These are phyloP conservation scores for Boletus mariae DNA, from an alignment of 1,284 basidiomycete genomes.

Conservation along the genomic window DNA sequence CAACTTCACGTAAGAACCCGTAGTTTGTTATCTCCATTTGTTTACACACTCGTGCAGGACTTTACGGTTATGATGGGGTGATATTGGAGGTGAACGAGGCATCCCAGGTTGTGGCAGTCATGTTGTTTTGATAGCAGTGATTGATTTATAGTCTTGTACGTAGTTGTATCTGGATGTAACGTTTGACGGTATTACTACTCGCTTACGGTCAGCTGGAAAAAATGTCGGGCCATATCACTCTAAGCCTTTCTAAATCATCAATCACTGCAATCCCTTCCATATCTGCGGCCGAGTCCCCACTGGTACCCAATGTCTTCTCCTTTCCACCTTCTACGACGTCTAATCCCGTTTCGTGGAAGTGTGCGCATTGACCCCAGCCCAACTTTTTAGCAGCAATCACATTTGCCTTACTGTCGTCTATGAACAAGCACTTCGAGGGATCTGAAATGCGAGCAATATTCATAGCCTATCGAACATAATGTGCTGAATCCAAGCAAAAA, in stretches of 20 bases:
- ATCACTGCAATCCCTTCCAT: conserved; percentile 47
- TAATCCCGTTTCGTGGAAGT: conserved; percentile 69
- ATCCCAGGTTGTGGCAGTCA: conserved; percentile 72
- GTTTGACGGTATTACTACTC: background rate
- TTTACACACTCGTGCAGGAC: conserved; percentile 38
- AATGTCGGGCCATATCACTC: conserved; percentile 67
- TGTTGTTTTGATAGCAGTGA: conserved; percentile 50
- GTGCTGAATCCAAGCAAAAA: conserved; percentile 2
- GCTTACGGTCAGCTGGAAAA: conserved; percentile 37
- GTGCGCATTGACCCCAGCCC: conserved; percentile 69
- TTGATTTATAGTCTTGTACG: background rate
- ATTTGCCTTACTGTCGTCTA: conserved; percentile 72
- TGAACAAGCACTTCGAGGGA: conserved; percentile 66
- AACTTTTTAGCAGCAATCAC: conserved; percentile 59
- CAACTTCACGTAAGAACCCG: conserved; percentile 61
- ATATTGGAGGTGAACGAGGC: conserved; percentile 77
- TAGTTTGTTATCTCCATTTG: conserved; percentile 11
- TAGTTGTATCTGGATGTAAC: conserved; percentile 1
- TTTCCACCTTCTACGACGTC: conserved; percentile 60
- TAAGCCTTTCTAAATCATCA: conserved; percentile 56
- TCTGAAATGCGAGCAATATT: conserved; percentile 54
- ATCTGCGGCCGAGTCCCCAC: conserved; percentile 35
- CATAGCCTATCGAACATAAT: conserved; percentile 50
- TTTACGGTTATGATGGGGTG: conserved; percentile 80
- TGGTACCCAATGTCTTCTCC: conserved; percentile 47